Evolutionary conservation across 192 early-diverging fungal genomes (phyloP), one percentile per base, ranked within the genome.

Genomic region (Coemansia pectinata): DNA sequence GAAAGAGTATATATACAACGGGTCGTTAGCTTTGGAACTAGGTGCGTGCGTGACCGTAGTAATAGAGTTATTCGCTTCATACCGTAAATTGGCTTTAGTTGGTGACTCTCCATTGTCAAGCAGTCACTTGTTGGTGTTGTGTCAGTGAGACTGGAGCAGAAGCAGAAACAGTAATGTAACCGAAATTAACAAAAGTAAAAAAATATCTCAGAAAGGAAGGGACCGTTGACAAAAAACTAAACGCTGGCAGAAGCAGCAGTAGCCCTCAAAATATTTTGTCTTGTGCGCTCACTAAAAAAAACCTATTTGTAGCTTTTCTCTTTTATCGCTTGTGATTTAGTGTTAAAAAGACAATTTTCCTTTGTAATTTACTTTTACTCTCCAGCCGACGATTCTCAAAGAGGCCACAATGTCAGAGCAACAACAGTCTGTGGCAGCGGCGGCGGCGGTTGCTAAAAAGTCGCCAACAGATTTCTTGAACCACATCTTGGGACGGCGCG

Each of bases 381-480:
- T 23, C 10, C 21, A 7, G 42, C 52, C 50, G n/a, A 40, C 31
- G 17, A 17, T 42, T 48, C 53, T 50, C 45, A 19, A 34, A 8
- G 23, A 45, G 21, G 5, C 36, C 31, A 4, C 8, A 50, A 73
- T 72, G 65, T 61, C 67, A 5, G 65, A 66, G 60, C 63, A 59
- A 21, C 55, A 38, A 19, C 60, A 52, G 31, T 34, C 57, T 40
- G 44, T 58, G 62, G 38, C 65, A 67, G 27, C 48, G n/a, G 52
- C 57, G 15, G 70, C 48, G n/a, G 52, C 57, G 15, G 70, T 67
- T 38, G 59, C 64, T 61, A 85, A 85, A 67, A 87, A 86, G 73
- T 86, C 92, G 62, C 93, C 96, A 10, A 88, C 89, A 21, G 95
- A 99, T 73, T 99, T 98, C 78, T 87, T 98, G 31, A 91, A 88